Conservation (phyloP, 108 stramenopile genomes). For the Stephanodiscus triporus region DNA sequence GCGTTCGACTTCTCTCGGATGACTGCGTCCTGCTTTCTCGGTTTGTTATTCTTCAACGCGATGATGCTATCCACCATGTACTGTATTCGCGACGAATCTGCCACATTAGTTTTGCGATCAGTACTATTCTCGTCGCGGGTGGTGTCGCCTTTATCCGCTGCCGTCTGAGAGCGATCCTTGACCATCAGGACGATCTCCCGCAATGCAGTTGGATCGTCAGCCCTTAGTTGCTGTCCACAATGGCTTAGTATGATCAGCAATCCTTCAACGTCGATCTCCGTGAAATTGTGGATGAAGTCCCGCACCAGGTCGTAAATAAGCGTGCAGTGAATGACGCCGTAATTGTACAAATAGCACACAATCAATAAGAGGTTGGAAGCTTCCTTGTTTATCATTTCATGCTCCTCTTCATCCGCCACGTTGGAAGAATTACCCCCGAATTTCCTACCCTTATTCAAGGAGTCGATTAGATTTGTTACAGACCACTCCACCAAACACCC, state of each 20-base stretch:
- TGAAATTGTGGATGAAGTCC: conserved; percentile 78
- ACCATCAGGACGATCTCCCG: conserved; percentile 92
- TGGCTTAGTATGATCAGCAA: conserved; percentile 86
- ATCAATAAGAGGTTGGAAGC: conserved; percentile 83
- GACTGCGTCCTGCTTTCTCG: conserved; percentile 70
- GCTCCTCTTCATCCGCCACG: conserved; percentile 24
- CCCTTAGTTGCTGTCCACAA: conserved; percentile 84
- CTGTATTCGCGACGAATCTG: conserved; percentile 71
- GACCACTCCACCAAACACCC: conserved; percentile 71
- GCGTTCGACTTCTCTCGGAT: conserved; percentile 67
- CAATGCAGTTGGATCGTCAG: conserved; percentile 91
- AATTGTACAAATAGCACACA: conserved; percentile 94
- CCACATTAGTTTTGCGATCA: conserved; percentile 18
- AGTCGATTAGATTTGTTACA: conserved; percentile 51
- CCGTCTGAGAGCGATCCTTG: conserved; percentile 62
- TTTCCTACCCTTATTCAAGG: conserved; percentile 25
- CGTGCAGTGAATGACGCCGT: conserved; percentile 83
- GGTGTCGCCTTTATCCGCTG: conserved; percentile 2
- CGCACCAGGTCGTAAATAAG: conserved; percentile 91
- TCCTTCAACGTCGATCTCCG: conserved; percentile 87
- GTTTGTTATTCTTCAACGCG: conserved; percentile 94
- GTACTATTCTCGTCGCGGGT: not conserved
- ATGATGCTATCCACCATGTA: conserved; percentile 91
- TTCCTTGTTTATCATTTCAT: conserved; percentile 59
- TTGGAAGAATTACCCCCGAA: not conserved